Conservation (phyloP, 805 yeast genomes). For the Kregervanrija delftensis region DNA sequence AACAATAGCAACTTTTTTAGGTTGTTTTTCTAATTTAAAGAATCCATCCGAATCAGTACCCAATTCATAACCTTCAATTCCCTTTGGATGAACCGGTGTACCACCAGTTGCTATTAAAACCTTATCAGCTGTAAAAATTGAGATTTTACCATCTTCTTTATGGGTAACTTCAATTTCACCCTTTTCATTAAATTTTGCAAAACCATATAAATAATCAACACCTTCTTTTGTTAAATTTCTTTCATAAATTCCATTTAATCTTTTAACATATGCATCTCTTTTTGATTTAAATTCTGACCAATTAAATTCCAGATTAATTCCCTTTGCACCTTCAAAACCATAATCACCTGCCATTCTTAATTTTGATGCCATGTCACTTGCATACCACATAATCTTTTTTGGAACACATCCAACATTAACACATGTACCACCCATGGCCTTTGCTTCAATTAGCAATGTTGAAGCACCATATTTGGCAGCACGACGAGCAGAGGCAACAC, state of each 20-base stretch:
- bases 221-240: slow-evolving; percentile 82
- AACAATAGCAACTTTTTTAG: slow-evolving; percentile 86
- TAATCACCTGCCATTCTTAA: slow-evolving; percentile 72
- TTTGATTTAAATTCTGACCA: slow-evolving; percentile 79
- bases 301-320: slow-evolving; percentile 83
- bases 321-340: slow-evolving; percentile 58
- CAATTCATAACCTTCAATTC: slow-evolving; percentile 71
- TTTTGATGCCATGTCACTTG: slow-evolving; percentile 80
- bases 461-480: slow-evolving; percentile 94
- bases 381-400: slow-evolving; percentile 98
- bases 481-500: slow-evolving; percentile 96
- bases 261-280: slow-evolving; percentile 84
- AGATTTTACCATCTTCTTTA: slow-evolving; percentile 48
- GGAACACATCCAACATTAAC: slow-evolving; percentile 99
- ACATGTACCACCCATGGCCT: slow-evolving; percentile 93
- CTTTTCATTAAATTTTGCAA: slow-evolving; percentile 65
- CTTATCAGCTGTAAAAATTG: slow-evolving; percentile 67
- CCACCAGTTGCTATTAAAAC: slow-evolving; percentile 94
- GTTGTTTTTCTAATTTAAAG: slow-evolving; percentile 73
- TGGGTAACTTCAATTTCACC: slow-evolving; percentile 76
- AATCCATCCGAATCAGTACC: slow-evolving; percentile 91
- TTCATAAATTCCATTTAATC: slow-evolving; percentile 91
- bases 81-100: slow-evolving; percentile 59
- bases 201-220: slow-evolving; percentile 81
- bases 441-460: slow-evolving; percentile 73